Percentiles rank a stretch among this genome's conserved stretches.
Evolutionary conservation across 441 rosid species (phyloP).

Genomic region (Breynia disticha): DNA sequence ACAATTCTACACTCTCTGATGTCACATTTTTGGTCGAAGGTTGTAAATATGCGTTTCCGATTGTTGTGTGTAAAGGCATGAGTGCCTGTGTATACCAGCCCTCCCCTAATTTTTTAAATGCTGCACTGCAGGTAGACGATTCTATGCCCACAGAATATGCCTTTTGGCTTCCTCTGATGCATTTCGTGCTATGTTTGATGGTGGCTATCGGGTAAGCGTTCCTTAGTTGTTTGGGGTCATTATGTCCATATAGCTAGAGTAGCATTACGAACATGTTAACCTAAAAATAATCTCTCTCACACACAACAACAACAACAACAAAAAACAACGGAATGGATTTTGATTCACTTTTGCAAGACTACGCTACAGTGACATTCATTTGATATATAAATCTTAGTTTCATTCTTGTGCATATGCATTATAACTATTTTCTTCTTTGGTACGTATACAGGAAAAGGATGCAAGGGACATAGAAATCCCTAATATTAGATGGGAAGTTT

Average conservation of each 20-base stretch:
- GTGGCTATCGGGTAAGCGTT: slow-evolving; percentile 87
- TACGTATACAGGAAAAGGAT: slow-evolving; percentile 66
- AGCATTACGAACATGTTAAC: no score
- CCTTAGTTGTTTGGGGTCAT: not conserved
- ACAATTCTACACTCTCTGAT: slow-evolving; percentile 81
- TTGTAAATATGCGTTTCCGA: slow-evolving; percentile 19
- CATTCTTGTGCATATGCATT: not conserved
- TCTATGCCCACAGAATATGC: slow-evolving; percentile 96
- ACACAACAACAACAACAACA: no score
- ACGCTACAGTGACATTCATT: no score
- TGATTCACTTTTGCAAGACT: no score
- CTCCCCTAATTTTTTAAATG: slow-evolving; percentile 9
- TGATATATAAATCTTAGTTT: not conserved
- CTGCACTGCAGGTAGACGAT: slow-evolving; percentile 61
- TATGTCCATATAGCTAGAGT: no score
- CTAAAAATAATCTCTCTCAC: no score
- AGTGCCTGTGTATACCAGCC: not conserved
- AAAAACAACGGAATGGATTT: no score
- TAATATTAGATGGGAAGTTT: slow-evolving; percentile 97
- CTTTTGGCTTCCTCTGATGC: slow-evolving; percentile 98
- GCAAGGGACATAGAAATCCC: slow-evolving; percentile 98
- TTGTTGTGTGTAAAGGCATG: not conserved
- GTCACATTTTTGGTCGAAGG: slow-evolving; percentile 98
- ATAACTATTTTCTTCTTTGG: slow-evolving; percentile 12
- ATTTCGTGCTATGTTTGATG: slow-evolving; percentile 99